Conservation (phyloP, 176 grass and related monocot species). For the Ensete glaucum region DNA sequence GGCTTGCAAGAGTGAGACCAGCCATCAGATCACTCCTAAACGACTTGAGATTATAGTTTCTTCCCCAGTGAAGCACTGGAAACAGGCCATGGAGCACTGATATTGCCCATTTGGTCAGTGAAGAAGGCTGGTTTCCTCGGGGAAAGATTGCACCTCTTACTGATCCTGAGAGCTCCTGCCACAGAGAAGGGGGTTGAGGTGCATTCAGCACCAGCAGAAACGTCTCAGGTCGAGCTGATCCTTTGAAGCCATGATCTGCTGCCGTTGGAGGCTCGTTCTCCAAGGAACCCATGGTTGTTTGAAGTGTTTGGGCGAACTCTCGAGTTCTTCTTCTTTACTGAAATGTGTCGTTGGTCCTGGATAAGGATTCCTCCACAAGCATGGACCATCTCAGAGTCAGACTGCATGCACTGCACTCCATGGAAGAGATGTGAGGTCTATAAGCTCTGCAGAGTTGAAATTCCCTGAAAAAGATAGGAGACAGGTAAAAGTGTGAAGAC, state of each 20-base stretch:
- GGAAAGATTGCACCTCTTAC: conserved; percentile 21
- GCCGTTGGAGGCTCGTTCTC: not conserved
- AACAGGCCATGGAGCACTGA: conserved; percentile 54
- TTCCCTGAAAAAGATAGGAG: not conserved
- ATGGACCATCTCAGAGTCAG: not conserved
- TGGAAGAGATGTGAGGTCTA: not conserved
- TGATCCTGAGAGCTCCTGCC: conserved; percentile 26
- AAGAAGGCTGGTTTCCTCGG: conserved; percentile 10
- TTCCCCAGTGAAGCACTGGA: conserved; percentile 82
- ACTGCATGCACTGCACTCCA: not conserved
- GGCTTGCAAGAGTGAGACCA: conserved; percentile 85
- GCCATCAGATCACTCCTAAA: conserved; percentile 86
- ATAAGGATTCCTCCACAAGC: not conserved
- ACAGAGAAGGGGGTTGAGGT: conserved; percentile 33
- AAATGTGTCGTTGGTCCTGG: not conserved
- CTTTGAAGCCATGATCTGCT: not conserved
- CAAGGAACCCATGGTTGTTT: not conserved
- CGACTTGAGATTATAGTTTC: conserved; percentile 50
- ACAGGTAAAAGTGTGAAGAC: not conserved
- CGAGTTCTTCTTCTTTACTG: not conserved
- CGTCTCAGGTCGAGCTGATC: not conserved
- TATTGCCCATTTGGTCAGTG: conserved; percentile 11
- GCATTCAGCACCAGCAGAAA: conserved; percentile 28
- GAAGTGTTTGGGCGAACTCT: conserved; percentile 13
- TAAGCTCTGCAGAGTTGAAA: not conserved